Conservation (phyloP, 139 green algal species). For the Tetradesmus lagerheimii region DNA sequence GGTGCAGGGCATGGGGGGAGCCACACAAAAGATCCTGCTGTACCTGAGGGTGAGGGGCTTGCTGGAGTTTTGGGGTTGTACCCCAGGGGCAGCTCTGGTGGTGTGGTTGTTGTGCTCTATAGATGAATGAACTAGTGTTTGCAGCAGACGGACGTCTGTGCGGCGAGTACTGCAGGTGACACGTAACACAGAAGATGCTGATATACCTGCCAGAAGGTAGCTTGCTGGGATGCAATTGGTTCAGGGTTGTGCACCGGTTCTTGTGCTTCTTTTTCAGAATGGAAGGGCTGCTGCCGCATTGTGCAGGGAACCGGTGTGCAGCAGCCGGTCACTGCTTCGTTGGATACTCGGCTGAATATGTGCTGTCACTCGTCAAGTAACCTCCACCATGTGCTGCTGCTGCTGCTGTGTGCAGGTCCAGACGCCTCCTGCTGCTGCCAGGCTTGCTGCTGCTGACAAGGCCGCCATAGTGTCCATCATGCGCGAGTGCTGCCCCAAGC, state of each 20-base stretch:
- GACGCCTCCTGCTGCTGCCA: background rate
- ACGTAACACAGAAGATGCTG: no score
- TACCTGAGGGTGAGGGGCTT: constrained; percentile 26
- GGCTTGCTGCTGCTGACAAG: constrained; percentile 14
- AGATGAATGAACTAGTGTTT: no score
- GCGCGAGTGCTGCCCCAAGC: constrained; percentile 15
- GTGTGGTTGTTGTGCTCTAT: background rate
- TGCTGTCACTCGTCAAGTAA: background rate
- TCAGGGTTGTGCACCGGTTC: no score
- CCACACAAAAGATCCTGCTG: constrained; percentile 20
- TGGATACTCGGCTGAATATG: no score
- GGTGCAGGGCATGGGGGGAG: constrained; percentile 21
- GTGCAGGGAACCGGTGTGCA: no score
- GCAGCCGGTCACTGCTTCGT: no score
- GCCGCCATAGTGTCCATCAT: background rate
- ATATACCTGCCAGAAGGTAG: no score
- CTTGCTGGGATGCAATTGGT: no score
- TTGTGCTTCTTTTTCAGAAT: no score
- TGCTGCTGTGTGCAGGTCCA: constrained; percentile 24
- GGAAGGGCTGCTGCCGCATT: no score
- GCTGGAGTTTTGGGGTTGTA: no score
- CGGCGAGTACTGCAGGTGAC: no score
- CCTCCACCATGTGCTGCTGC: background rate
- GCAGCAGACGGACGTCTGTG: background rate
- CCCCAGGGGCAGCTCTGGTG: background rate